Conservation (phyloP, 306 rosid species). For the Begonia peltatifolia region DNA sequence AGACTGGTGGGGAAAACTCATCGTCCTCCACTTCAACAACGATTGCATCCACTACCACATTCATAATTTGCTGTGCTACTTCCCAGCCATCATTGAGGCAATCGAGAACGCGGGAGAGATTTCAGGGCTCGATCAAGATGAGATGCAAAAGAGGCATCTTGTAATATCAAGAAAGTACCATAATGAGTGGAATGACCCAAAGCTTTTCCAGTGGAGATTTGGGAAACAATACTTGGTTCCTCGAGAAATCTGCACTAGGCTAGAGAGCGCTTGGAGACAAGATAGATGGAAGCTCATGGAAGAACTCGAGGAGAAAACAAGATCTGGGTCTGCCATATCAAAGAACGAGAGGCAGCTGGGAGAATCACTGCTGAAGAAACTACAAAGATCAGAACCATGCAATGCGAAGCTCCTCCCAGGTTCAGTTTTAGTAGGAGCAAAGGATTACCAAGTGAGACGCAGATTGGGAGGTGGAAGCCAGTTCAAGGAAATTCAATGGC, state of each 20-base stretch:
- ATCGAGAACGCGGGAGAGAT: constrained; percentile 64
- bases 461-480: constrained; percentile 47
- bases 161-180: constrained; percentile 49
- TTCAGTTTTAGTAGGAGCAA: constrained; percentile 30
- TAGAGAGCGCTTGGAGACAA: constrained; percentile 56
- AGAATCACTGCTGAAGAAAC: constrained; percentile 38
- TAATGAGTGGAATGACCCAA: constrained; percentile 64
- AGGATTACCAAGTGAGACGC: constrained; percentile 53
- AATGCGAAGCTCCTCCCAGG: constrained; percentile 33
- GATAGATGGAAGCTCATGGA: constrained; percentile 69
- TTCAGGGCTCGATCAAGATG: constrained; percentile 55
- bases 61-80: constrained; percentile 59
- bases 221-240: constrained; percentile 88
- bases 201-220: constrained; percentile 73
- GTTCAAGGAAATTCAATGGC: constrained; percentile 77
- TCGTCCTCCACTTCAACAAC: constrained; percentile 39
- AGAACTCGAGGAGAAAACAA: constrained; percentile 35
- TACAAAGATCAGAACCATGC: constrained; percentile 19
- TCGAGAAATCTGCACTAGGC: constrained; percentile 32
- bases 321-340: constrained; percentile 5
- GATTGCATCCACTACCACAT: constrained; percentile 66
- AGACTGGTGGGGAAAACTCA: constrained; percentile 67
- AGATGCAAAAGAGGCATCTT: constrained; percentile 50
- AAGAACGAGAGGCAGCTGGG: constrained; percentile 44
- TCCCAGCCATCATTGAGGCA: constrained; percentile 76